Percentiles rank a stretch among this genome's conserved stretches.
Conservation (phyloP, 768 basidiomycete genomes). For the Rhizopogon rudus region DNA sequence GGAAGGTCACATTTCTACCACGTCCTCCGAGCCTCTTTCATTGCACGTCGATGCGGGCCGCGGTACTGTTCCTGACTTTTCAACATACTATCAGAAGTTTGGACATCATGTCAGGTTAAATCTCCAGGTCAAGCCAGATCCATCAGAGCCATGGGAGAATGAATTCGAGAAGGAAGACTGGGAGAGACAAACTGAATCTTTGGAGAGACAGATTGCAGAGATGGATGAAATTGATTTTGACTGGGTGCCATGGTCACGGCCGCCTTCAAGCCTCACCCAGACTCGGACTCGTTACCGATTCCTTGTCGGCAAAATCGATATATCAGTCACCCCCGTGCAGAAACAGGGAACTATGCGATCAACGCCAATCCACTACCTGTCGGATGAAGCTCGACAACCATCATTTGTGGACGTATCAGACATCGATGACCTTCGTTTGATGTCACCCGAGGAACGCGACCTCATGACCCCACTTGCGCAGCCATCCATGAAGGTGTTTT, state of each 20-base stretch:
- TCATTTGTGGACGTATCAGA: neutral
- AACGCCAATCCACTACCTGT: slow-evolving; percentile 5
- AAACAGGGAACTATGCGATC: neutral
- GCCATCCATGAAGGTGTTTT: neutral
- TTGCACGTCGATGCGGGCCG: too few relatives aligned
- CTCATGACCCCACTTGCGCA: neutral
- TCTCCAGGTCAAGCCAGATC: neutral
- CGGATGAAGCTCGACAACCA: neutral
- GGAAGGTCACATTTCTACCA: neutral
- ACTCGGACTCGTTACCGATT: neutral
- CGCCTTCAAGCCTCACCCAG: too few relatives aligned
- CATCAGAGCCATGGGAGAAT: neutral
- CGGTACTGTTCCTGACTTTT: neutral
- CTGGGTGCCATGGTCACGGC: slow-evolving; percentile 1
- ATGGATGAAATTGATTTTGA: neutral
- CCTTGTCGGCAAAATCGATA: neutral
- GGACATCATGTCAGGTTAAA: neutral
- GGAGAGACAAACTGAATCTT: too few relatives aligned
- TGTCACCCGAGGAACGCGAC: neutral
- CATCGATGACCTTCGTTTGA: neutral
- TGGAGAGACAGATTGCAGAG: too few relatives aligned
- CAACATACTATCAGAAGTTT: neutral
- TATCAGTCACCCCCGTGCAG: neutral
- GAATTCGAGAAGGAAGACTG: neutral
- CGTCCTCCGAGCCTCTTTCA: neutral